Percentiles rank a stretch among this genome's conserved stretches.
Evolutionary conservation across 805 yeast species (phyloP).

Genomic region (Alloascoidea hylecoeti): DNA sequence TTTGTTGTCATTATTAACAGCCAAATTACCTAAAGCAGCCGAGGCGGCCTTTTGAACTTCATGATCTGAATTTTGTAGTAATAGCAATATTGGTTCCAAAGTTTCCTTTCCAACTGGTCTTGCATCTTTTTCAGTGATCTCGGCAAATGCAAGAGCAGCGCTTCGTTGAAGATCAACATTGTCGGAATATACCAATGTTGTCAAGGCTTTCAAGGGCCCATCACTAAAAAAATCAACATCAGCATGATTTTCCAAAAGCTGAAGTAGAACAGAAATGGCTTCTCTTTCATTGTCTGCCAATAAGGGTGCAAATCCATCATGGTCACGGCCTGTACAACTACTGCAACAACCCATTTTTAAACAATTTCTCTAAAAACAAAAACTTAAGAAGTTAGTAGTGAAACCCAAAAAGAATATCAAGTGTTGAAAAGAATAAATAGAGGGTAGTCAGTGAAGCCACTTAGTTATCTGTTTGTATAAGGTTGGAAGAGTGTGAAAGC

Average conservation of each 20-base stretch:
- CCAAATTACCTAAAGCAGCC: constrained; percentile 96
- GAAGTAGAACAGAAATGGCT: constrained; percentile 82
- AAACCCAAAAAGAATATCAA: not conserved
- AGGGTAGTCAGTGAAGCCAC: not conserved
- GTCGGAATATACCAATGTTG: constrained; percentile 88
- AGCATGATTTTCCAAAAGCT: constrained; percentile 76
- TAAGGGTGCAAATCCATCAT: constrained; percentile 59
- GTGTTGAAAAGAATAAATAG: not conserved
- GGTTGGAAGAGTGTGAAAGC: not conserved
- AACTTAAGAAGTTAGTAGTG: not conserved
- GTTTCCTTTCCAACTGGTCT: constrained; percentile 85
- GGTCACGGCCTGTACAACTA: constrained; percentile 18
- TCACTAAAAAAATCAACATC: constrained; percentile 83
- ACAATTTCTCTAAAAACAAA: not conserved
- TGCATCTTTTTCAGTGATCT: constrained; percentile 92
- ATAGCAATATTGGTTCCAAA: constrained; percentile 80
- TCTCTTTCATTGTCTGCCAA: constrained; percentile 94
- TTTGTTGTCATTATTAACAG: constrained; percentile 93
- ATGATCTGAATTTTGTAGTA: constrained; percentile 75
- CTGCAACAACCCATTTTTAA: constrained; percentile 39
- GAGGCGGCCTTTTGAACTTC: constrained; percentile 98
- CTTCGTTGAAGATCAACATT: constrained; percentile 90
- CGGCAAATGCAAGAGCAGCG: constrained; percentile 97
- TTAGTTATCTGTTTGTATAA: not conserved
- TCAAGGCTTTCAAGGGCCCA: constrained; percentile 73